These are phyloP conservation scores for Diplodia sapinea DNA, from an alignment of 2,329 filamentous ascomycete genomes.

Conservation along the genomic window DNA sequence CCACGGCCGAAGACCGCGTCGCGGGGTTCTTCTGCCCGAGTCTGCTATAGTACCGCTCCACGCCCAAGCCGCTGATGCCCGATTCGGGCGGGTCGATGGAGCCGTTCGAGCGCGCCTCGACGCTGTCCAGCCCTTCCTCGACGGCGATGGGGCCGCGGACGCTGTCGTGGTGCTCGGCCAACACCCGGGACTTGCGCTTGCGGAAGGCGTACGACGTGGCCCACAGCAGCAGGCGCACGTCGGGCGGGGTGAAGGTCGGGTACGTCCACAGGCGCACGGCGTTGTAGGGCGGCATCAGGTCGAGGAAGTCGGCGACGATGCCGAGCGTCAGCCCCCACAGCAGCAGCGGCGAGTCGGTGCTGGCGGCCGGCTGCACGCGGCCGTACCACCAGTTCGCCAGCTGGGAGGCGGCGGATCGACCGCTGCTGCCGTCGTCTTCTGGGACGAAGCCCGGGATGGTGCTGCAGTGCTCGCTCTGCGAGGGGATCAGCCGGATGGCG, in stretches of 20 bases:
- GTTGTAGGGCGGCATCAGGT: constrained; percentile 68
- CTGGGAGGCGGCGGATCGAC: neutral
- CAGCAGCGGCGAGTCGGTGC: constrained; percentile 56
- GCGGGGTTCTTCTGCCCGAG: constrained; percentile 47
- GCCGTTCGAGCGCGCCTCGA: constrained; percentile 39
- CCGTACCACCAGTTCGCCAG: constrained; percentile 34
- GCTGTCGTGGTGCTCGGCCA: constrained; percentile 8
- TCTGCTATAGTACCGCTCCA: constrained; percentile 47
- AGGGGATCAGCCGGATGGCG: constrained; percentile 66
- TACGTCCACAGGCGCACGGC: constrained; percentile 69
- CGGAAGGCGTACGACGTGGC: constrained; percentile 64
- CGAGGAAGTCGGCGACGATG: constrained; percentile 70
- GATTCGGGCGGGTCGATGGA: constrained; percentile 43
- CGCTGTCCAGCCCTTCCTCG: constrained; percentile 39
- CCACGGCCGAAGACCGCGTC: constrained; percentile 50
- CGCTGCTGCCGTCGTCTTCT: constrained; percentile 33
- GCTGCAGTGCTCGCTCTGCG: constrained; percentile 64
- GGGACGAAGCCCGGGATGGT: constrained; percentile 58
- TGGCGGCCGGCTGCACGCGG: constrained; percentile 43
- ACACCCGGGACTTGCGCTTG: constrained; percentile 39
- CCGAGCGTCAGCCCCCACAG: constrained; percentile 74
- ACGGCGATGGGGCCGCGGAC: constrained; percentile 31
- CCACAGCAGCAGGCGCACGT: constrained; percentile 65
- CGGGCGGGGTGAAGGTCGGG: constrained; percentile 69
- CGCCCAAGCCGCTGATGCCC: constrained; percentile 53